These are phyloP conservation scores for Coffea eugenioides DNA, from an alignment of 257 asterid species.

Conservation along the genomic window DNA sequence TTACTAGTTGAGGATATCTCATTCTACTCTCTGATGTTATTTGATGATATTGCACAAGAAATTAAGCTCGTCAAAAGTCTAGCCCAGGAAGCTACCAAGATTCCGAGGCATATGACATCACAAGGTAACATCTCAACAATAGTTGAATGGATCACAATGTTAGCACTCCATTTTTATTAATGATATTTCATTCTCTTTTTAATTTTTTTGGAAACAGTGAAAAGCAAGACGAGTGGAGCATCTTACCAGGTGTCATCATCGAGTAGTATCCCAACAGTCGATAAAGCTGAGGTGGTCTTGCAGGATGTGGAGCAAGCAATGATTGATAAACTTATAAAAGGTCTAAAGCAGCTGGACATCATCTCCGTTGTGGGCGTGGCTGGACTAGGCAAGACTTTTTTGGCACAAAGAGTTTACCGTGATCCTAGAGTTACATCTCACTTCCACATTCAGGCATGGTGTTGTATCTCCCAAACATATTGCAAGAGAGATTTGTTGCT, in stretches of 20 bases:
- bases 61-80: no score
- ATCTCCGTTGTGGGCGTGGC: constrained; percentile 19
- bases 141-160: no score
- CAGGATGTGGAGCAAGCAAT: neutral
- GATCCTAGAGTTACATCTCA: neutral
- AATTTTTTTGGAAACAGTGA: no score
- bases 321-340: neutral
- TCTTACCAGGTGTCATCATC: neutral
- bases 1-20: neutral
- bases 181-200: no score
- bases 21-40: neutral
- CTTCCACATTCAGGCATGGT: constrained; percentile 10
- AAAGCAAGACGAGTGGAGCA: no score
- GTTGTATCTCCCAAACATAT: constrained; percentile 6
- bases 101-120: neutral
- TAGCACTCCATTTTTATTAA: no score
- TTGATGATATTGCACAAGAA: neutral
- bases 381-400: constrained; percentile 19
- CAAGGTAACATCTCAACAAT: no score
- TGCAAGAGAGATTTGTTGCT: neutral
- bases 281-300: constrained; percentile 7
- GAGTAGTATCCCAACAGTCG: no score
- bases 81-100: no score
- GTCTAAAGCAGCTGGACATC: neutral
- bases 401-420: constrained; percentile 7